Percentiles rank a stretch among this genome's conserved stretches.
Conservation (phyloP, 306 rosid genomes). For the Rosa rugosa region DNA sequence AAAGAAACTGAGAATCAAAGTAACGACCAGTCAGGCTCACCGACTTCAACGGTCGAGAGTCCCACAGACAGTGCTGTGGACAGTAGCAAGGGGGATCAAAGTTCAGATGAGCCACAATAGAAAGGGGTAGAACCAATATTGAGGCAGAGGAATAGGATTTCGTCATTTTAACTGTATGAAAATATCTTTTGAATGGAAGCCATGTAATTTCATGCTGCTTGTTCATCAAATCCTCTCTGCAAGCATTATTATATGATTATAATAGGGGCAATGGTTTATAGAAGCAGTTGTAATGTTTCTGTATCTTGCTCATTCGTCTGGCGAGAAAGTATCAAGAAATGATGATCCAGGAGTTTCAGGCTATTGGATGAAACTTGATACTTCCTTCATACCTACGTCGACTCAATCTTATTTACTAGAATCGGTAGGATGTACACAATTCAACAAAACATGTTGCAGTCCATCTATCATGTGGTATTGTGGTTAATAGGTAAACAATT, state of each 20-base stretch:
- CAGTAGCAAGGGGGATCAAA: conserved; percentile 49
- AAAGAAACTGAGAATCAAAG: conserved; percentile 42
- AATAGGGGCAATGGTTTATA: conserved; percentile 4
- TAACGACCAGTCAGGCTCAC: conserved; percentile 40
- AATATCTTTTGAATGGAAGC: conserved; percentile 12
- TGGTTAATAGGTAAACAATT: neutral
- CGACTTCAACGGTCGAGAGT: conserved; percentile 43
- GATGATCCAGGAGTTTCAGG: conserved; percentile 1
- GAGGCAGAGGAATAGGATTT: conserved; percentile 29
- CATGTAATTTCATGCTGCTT: neutral
- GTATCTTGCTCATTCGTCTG: neutral
- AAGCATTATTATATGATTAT: conserved; percentile 1
- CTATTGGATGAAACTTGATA: neutral
- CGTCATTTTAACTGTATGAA: neutral
- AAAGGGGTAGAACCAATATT: conserved; percentile 27
- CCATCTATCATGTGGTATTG: neutral
- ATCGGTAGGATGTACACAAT: neutral
- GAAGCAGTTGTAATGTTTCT: neutral
- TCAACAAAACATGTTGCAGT: neutral
- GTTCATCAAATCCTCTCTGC: neutral
- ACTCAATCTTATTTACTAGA: too few species aligned
- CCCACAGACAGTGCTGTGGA: conserved; percentile 34
- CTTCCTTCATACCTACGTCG: neutral
- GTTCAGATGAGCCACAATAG: conserved; percentile 48
- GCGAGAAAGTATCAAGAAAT: neutral